Evolutionary conservation across 306 rosid species (phyloP), one percentile per base, ranked within the genome.

Genomic region (Vigna unguiculata): DNA sequence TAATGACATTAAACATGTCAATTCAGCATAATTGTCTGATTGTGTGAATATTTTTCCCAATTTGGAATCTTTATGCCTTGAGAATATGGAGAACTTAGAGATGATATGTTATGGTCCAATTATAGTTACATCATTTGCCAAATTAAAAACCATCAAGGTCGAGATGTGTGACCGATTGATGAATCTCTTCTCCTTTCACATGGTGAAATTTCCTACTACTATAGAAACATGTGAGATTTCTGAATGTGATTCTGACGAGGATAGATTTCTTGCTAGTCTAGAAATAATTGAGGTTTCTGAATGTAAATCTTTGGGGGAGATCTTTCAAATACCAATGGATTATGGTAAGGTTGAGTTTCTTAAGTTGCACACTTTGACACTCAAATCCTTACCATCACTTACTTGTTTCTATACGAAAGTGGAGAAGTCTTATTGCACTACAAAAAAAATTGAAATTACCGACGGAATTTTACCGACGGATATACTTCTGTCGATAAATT

Each of bases 121-220:
- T 40, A 40, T 24, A 17, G 55, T 1, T 0, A n/a, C 15, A 15
- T 77, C 85, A 43, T 81, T 82, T n/a, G 10, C 40, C 13, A 82
- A 78, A 34, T 71, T 88, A 57, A 80, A 71, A 59, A 61, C 16
- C 24, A 67, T 88, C 25, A 69, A 45, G 15, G 69, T 88, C 19
- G 2, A 8, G 13, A 6, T 1, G 21, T 74, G 84, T 75, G 3
- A 30, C 1, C 46, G 28, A n/a, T 32, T 85, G 64, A 71, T 67
- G 46, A 75, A 66, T 43, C 61, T 85, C 17, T 85, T 82, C 79
- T 78, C 85, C 28, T 4, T 21, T 57, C 32, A 9, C 65, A 58
- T 71, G 69, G 75, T 60, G 19, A 36, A 32, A 15, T 38, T 81
- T 51, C 80, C 82, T 75, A 0, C 7, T 6, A 30, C 55, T 36